Conservation (phyloP, 805 yeast genomes). For the Starmerella geochares region DNA sequence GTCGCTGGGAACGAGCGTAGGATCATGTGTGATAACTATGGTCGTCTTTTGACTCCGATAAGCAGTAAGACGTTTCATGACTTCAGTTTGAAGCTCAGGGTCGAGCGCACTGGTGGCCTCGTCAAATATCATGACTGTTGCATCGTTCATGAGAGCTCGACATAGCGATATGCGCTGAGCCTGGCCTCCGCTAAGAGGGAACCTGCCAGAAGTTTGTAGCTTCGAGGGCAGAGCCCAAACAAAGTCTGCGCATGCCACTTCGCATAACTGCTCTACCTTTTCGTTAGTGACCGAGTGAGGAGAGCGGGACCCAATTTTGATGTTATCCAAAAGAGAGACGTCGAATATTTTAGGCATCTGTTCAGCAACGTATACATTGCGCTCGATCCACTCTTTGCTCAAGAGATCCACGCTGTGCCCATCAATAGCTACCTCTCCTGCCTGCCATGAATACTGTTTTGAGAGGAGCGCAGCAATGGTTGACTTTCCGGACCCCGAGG, state of each 20-base stretch:
- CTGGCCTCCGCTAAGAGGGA: constrained; percentile 75
- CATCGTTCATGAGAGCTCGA: constrained; percentile 61
- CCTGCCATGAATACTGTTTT: constrained; percentile 42
- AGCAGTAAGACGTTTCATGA: constrained; percentile 43
- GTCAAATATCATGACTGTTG: constrained; percentile 72
- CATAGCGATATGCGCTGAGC: constrained; percentile 76
- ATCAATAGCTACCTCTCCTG: constrained; percentile 54
- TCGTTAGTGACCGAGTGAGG: constrained; percentile 25
- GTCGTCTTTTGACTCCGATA: constrained; percentile 69
- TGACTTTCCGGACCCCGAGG: constrained; percentile 91
- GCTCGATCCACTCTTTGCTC: constrained; percentile 43
- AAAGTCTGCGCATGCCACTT: constrained; percentile 44
- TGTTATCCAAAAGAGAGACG: constrained; percentile 52
- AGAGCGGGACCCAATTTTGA: constrained; percentile 40
- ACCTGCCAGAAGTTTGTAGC: constrained; percentile 39
- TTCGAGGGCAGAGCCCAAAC: constrained; percentile 46
- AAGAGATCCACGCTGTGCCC: constrained; percentile 40
- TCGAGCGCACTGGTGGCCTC: constrained; percentile 84
- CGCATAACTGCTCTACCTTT: constrained; percentile 38
- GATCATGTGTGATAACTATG: constrained; percentile 70
- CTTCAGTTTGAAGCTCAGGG: constrained; percentile 35
- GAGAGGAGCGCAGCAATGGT: constrained; percentile 57
- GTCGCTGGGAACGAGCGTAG: constrained; percentile 42
- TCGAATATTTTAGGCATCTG: constrained; percentile 60
- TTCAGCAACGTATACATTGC: constrained; percentile 61